A percentile compares a stretch with the other conserved stretches of the same genome.
Conservation (phyloP, 306 rosid species). For the Inga laurina region DNA sequence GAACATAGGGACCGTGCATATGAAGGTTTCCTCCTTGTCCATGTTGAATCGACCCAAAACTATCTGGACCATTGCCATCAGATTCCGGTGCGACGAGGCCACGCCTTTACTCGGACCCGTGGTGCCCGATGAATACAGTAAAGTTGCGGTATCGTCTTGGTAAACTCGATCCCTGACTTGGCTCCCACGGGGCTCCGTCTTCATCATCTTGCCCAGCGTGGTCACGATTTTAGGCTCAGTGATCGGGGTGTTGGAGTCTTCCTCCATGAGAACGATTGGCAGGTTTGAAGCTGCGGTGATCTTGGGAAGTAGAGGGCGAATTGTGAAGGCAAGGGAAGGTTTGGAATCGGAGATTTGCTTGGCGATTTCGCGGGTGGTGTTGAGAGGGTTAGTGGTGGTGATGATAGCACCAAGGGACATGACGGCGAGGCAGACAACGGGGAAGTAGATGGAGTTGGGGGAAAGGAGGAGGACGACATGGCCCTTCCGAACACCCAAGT, state of each 20-base stretch:
- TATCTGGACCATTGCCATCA: conserved; percentile 68
- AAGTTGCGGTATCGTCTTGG: conserved; percentile 84
- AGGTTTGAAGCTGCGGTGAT: conserved; percentile 44
- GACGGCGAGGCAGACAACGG: conserved; percentile 75
- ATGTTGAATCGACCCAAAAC: conserved; percentile 45
- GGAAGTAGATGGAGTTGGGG: conserved; percentile 80
- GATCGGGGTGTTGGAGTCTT: background rate
- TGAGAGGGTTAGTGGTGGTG: conserved; percentile 92
- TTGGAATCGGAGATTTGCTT: conserved; percentile 80
- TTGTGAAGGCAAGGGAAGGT: conserved; percentile 77
- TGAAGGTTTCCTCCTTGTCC: conserved; percentile 49
- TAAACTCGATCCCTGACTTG: conserved; percentile 48
- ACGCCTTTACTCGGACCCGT: conserved; percentile 95
- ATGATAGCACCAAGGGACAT: conserved; percentile 91
- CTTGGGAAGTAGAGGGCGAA: conserved; percentile 51
- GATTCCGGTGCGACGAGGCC: conserved; percentile 71
- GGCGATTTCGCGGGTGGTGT: conserved; percentile 72
- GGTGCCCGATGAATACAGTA: conserved; percentile 87
- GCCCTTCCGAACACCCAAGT: conserved; percentile 71
- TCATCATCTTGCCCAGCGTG: conserved; percentile 59
- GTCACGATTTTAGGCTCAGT: conserved; percentile 10
- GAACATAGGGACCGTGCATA: conserved; percentile 93
- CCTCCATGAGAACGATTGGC: conserved; percentile 62
- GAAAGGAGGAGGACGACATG: conserved; percentile 79
- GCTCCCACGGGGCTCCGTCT: conserved; percentile 18